These are phyloP conservation scores for Debaryomyces hansenii DNA, from an alignment of 805 yeast species.

Conservation along the genomic window DNA sequence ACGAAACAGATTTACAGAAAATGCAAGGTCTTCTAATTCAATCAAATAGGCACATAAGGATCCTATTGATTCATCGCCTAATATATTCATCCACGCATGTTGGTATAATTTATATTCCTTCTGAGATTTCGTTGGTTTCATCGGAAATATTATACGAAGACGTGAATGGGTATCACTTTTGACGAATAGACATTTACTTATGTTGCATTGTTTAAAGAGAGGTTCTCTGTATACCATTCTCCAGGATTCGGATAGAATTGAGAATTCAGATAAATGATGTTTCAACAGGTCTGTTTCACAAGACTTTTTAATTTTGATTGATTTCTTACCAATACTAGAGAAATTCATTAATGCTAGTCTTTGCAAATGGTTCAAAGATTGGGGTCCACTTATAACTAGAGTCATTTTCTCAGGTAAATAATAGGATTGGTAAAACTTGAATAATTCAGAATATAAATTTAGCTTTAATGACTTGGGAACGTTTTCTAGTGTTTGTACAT, in stretches of 20 bases:
- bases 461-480: conserved; percentile 28
- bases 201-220: neutral
- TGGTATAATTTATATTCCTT: neutral
- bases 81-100: conserved; percentile 52
- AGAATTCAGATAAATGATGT: conserved; percentile 4
- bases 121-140: conserved; percentile 5
- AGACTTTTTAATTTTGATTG: neutral
- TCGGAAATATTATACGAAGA: conserved; percentile 50
- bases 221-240: conserved; percentile 2
- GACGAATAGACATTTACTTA: conserved; percentile 35
- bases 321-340: conserved; percentile 22
- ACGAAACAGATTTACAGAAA: conserved; percentile 41
- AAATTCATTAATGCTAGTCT: conserved; percentile 51
- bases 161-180: conserved; percentile 31
- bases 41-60: conserved; percentile 48
- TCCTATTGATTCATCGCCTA: conserved; percentile 62
- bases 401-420: conserved; percentile 53
- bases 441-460: conserved; percentile 36
- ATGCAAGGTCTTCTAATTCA: conserved; percentile 27
- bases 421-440: conserved; percentile 37
- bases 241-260: conserved; percentile 14
- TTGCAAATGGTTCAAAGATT: conserved; percentile 56
- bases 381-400: conserved; percentile 64
- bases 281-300: neutral
- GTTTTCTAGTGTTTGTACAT: conserved; percentile 46